Percentiles rank a stretch among this genome's conserved stretches.
Evolutionary conservation across 129 eudicot species (phyloP).

Genomic region (Daucus carota): DH1_v3.0 NC_030387.2:19543501-19544000

Average conservation of each 20-base stretch:
- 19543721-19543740: conserved; percentile 63
- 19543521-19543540: not conserved
- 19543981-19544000: too few relatives aligned
- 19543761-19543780: conserved; percentile 77
- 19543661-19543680: conserved; percentile 55
- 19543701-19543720: conserved; percentile 44
- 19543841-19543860: not conserved
- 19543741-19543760: conserved; percentile 67
- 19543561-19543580: not conserved
- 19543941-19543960: too few relatives aligned
- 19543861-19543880: not conserved
- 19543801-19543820: conserved; percentile 10
- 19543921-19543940: too few relatives aligned
- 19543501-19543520: not conserved
- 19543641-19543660: conserved; percentile 59
- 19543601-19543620: not conserved
- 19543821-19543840: not conserved
- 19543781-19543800: conserved; percentile 72
- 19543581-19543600: not conserved
- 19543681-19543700: conserved; percentile 44
- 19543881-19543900: too few relatives aligned
- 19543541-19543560: too few relatives aligned
- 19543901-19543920: not conserved
- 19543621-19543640: conserved; percentile 74
- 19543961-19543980: too few relatives aligned